These are phyloP conservation scores for Globisporangium canariense DNA, from an alignment of 352 stramenopile genomes.

Conservation along the genomic window DNA sequence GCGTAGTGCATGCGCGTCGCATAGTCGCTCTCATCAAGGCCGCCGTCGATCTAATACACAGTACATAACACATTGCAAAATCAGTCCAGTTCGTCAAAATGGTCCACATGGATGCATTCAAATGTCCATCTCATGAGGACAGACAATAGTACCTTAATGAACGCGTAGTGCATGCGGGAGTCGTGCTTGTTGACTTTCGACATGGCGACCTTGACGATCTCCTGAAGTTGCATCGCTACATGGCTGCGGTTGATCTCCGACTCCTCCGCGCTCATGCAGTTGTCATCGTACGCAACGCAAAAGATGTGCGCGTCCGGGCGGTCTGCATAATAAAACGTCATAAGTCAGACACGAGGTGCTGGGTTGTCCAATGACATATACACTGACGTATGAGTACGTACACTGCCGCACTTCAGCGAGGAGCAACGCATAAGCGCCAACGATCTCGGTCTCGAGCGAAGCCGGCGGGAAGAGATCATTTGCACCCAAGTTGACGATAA, in stretches of 20 bases:
- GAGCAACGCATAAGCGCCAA: conserved; percentile 68
- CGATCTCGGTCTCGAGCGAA: conserved; percentile 82
- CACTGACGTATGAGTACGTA: conserved; percentile 27
- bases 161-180: conserved; percentile 78
- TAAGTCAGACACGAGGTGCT: background rate
- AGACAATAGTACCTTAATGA: conserved; percentile 51
- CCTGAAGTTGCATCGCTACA: conserved; percentile 75
- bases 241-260: conserved; percentile 71
- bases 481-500: conserved; percentile 78
- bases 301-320: conserved; percentile 82
- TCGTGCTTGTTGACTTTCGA: conserved; percentile 76
- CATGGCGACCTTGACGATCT: conserved; percentile 85
- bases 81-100: background rate
- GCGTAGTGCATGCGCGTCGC: conserved; percentile 81
- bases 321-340: conserved; percentile 28
- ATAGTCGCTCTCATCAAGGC: conserved; percentile 63
- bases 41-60: conserved; percentile 49
- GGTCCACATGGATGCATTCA: background rate
- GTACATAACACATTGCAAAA: background rate
- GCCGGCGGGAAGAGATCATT: conserved; percentile 83
- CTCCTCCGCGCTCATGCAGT: conserved; percentile 77
- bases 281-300: conserved; percentile 83
- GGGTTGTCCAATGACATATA: too few species aligned
- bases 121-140: background rate
- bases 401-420: conserved; percentile 73